Evolutionary conservation across 148 eudicot genomes (phyloP).

Genomic region (Persicaria tinctoria): DNA sequence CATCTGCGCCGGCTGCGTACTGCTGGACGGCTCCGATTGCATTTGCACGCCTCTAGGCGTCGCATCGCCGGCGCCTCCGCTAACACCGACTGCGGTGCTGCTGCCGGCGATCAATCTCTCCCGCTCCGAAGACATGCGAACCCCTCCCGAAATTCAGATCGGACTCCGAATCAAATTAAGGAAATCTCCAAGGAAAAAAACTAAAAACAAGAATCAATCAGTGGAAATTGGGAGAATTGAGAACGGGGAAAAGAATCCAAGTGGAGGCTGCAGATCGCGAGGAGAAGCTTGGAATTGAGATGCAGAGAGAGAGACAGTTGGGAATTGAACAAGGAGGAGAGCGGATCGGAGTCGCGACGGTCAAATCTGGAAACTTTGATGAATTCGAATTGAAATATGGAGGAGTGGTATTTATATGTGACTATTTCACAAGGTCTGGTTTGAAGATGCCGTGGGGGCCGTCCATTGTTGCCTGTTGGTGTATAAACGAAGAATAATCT

Average conservation of each 20-base stretch:
- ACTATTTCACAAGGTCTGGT: background rate
- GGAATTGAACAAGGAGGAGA: constrained; percentile 1
- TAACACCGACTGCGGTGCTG: constrained; percentile 25
- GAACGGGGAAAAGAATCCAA: background rate
- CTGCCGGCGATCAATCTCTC: constrained; percentile 32
- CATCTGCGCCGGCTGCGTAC: constrained; percentile 19
- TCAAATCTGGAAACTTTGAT: constrained; percentile 6
- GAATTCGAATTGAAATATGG: constrained; percentile 11
- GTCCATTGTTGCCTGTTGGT: background rate
- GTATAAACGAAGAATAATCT: background rate
- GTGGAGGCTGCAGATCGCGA: background rate
- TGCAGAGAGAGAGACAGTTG: background rate
- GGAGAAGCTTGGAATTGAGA: background rate
- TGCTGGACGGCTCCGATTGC: constrained; percentile 43
- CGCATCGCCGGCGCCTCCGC: background rate
- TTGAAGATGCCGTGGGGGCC: background rate
- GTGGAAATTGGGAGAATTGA: background rate
- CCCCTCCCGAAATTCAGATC: constrained; percentile 1
- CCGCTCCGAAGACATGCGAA: constrained; percentile 54
- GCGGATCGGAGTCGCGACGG: background rate
- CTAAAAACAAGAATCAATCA: background rate
- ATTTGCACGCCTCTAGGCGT: constrained; percentile 43
- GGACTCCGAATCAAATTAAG: background rate
- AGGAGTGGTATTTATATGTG: constrained; percentile 10
- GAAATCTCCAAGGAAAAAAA: background rate